phyloP scores from a whole-genome alignment of 2,329 filamentous ascomycete genomes.

The Calycina marina region DNA sequence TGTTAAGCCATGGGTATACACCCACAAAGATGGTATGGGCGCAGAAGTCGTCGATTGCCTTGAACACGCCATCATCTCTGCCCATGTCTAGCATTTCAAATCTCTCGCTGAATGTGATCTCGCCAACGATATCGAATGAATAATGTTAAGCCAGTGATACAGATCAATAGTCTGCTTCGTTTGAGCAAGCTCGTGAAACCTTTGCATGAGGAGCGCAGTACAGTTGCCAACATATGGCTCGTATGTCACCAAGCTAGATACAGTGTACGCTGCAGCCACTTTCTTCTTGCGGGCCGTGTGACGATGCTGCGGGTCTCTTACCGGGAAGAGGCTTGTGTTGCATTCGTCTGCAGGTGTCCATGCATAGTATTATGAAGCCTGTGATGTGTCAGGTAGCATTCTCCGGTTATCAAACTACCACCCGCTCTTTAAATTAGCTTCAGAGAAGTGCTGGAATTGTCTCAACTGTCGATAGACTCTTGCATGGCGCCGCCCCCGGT shows the following conservation, averaged over 20 bases:
- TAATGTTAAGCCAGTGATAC: conserved; percentile 30
- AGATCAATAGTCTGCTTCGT: conserved; percentile 24
- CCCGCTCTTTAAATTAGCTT: no score
- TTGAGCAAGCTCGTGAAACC: conserved; percentile 25
- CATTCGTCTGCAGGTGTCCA: conserved; percentile 13
- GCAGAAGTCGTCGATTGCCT: conserved; percentile 23
- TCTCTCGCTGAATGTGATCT: conserved; percentile 29
- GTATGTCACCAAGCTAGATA: conserved; percentile 33
- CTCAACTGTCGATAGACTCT: no score
- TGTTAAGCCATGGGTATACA: conserved; percentile 28
- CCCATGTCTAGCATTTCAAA: conserved; percentile 33
- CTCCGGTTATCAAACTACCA: not conserved
- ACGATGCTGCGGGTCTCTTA: conserved; percentile 21
- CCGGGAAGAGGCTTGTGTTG: conserved; percentile 21
- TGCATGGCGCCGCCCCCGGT: no score
- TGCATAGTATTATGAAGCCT: conserved; percentile 19
- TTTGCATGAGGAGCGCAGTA: conserved; percentile 25
- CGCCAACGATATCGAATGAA: conserved; percentile 36
- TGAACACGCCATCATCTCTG: conserved; percentile 30
- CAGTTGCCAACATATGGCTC: conserved; percentile 35
- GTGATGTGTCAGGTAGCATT: no score
- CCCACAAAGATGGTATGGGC: conserved; percentile 28
- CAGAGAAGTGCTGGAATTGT: no score
- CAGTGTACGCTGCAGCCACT: conserved; percentile 31
- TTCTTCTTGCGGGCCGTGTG: conserved; percentile 27